Conservation (phyloP, 2,329 filamentous ascomycete genomes). For the Pseudopithomyces chartarum region DNA sequence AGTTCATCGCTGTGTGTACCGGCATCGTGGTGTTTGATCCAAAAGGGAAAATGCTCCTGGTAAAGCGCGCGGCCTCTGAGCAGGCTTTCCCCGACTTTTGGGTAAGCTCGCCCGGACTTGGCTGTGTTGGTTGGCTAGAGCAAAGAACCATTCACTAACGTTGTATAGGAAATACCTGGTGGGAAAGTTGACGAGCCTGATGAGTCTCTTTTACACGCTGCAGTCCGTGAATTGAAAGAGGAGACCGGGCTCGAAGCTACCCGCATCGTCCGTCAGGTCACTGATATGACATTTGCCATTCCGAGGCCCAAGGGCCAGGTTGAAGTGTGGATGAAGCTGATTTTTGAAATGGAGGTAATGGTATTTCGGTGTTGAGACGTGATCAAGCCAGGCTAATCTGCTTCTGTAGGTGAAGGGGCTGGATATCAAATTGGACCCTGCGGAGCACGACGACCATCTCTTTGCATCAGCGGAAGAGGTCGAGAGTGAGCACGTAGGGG, state of each 20-base stretch:
- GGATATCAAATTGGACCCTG: conserved; percentile 41
- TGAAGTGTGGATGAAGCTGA: conserved; percentile 42
- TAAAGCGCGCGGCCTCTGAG: conserved; percentile 43
- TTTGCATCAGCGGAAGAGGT: conserved; percentile 51
- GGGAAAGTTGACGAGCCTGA: conserved; percentile 55
- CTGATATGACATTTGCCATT: conserved; percentile 38
- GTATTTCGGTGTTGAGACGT: conserved; percentile 31
- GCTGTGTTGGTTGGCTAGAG: conserved; percentile 7
- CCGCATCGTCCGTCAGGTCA: conserved; percentile 49
- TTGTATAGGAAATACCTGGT: conserved; percentile 56
- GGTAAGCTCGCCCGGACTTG: conserved; percentile 22
- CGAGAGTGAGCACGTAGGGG: conserved; percentile 29
- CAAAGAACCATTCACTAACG: neutral
- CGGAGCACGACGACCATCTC: conserved; percentile 48
- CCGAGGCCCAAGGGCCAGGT: conserved; percentile 12
- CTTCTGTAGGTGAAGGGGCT: conserved; percentile 25
- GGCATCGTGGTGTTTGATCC: conserved; percentile 40
- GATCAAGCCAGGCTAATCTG: conserved; percentile 7
- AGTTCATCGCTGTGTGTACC: conserved; percentile 34
- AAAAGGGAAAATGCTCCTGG: conserved; percentile 38
- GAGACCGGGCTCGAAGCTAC: conserved; percentile 56
- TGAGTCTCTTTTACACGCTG: conserved; percentile 53
- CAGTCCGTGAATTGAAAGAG: conserved; percentile 57
- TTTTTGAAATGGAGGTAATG: conserved; percentile 31
- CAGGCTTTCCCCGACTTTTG: conserved; percentile 40